A percentile compares a stretch with the other conserved stretches of the same genome.
Conservation (phyloP, 106 monocot genomes). For the Allium sativum region DNA sequence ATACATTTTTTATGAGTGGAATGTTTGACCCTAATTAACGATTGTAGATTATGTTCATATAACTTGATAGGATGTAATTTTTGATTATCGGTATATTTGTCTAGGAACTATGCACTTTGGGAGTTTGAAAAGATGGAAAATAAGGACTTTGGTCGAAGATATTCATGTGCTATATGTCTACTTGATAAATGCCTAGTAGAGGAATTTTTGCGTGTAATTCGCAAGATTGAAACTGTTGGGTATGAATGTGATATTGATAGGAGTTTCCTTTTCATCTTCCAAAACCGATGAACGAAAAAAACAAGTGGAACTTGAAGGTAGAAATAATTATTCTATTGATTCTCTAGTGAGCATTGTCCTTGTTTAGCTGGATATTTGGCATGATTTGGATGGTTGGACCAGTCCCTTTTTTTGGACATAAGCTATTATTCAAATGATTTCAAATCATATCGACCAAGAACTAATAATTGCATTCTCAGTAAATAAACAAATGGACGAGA, state of each 20-base stretch:
- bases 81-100: slow-evolving; percentile 3
- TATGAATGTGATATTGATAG: slow-evolving; percentile 93
- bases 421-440: no score
- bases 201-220: slow-evolving; percentile 83
- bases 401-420: neutral
- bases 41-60: neutral
- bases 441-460: no score
- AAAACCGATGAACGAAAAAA: slow-evolving; percentile 65
- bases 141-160: slow-evolving; percentile 64
- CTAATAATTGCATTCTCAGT: no score
- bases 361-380: neutral
- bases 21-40: slow-evolving; percentile 25
- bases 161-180: slow-evolving; percentile 60
- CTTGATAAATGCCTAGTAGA: slow-evolving; percentile 72
- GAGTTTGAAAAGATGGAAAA: slow-evolving; percentile 88
- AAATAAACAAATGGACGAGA: no score
- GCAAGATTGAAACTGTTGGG: slow-evolving; percentile 65
- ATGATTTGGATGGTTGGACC: neutral
- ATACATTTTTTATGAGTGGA: slow-evolving; percentile 76
- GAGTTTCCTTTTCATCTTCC: slow-evolving; percentile 80
- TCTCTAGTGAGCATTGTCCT: neutral
- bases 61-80: neutral
- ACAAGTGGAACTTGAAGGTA: slow-evolving; percentile 90
- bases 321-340: neutral
- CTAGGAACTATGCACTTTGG: slow-evolving; percentile 70